Evolutionary conservation across 306 rosid genomes (phyloP), one percentile per base, ranked within the genome.

Genomic region (Cicer yamashitae): DNA sequence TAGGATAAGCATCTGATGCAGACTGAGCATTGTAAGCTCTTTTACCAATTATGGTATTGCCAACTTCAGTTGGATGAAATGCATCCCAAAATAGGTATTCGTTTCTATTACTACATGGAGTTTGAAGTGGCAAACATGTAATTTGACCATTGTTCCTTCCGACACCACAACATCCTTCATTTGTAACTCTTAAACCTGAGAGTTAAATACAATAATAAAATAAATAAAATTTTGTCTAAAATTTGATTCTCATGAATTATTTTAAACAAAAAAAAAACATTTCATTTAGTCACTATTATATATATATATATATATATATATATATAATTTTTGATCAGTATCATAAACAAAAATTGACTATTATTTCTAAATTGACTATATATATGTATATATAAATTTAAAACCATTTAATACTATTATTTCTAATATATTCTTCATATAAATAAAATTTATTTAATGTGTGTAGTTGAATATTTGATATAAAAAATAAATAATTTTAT

Each of bases 91-190:
- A 94, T 37, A 94, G 75, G 48, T 79, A 83, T 65, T 83, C 93
- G 1, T 57, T 46, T 17, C 99, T 89, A 73, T 92, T 92, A n/a
- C 46, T 50, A 77, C 99, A 94, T 6, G 99, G 96, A 7, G 90
- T 67, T 82, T 94, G 99, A n/a, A 70, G 0, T 0, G 99, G 97
- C 10, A 94, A 65, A 83, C 99, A 94, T 52, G 96, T 92, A 53
- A 94, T 89, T 82, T 86, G 96, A 1, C 97, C 99, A 79, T 89
- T 94, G 90, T 90, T 94, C 81, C 97, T 90, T 52, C 99, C 99
- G 3, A 94, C 89, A 7, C 99, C 99, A 61, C 97, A 94, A 58
- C 99, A 94, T 20, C 97, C 98, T 4, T 85, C 82, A 74, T 94
- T 90, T 57, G 78, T 79, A 6, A 82, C 89, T 4, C 58, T 87